Conservation (phyloP, 1,139 yeast genomes). For the Debaryomyces sp. region DNA sequence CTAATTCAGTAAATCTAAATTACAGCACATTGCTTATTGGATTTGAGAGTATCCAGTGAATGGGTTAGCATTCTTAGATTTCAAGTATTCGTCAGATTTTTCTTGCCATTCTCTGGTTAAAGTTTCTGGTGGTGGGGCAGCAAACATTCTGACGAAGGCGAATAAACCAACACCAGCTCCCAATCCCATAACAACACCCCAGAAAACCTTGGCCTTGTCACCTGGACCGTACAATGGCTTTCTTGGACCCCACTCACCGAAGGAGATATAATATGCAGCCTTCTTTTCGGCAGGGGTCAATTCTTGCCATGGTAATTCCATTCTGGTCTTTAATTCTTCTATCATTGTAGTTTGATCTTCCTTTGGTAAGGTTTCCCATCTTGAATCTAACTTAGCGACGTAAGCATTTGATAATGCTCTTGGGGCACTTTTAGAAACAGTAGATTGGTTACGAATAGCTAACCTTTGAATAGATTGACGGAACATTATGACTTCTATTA, state of each 20-base stretch:
- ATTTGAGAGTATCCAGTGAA: slow-evolving; percentile 94
- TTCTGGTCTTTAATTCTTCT: slow-evolving; percentile 83
- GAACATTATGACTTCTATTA: slow-evolving; percentile 28
- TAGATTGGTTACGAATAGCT: slow-evolving; percentile 47
- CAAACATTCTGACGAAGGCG: slow-evolving; percentile 59
- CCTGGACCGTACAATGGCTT: slow-evolving; percentile 91
- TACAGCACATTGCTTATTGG: slow-evolving; percentile 52
- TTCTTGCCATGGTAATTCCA: slow-evolving; percentile 92
- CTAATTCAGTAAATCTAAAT: background rate
- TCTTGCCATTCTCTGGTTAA: slow-evolving; percentile 97
- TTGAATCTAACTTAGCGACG: slow-evolving; percentile 78
- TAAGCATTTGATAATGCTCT: slow-evolving; percentile 85
- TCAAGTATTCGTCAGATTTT: slow-evolving; percentile 91
- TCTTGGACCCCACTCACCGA: slow-evolving; percentile 99
- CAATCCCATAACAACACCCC: slow-evolving; percentile 77
- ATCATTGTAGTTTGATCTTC: slow-evolving; percentile 88
- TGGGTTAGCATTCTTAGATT: slow-evolving; percentile 95
- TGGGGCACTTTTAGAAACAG: slow-evolving; percentile 42
- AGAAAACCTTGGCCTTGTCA: slow-evolving; percentile 72
- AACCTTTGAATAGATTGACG: slow-evolving; percentile 46
- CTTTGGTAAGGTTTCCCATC: slow-evolving; percentile 92
- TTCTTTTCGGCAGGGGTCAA: slow-evolving; percentile 87
- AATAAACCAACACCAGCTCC: slow-evolving; percentile 65
- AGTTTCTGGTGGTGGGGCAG: slow-evolving; percentile 74
- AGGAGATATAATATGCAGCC: slow-evolving; percentile 96